Percentiles rank a stretch among this genome's conserved stretches.
Conservation (phyloP, 148 eudicot species). For the Vaccinium corymbosum region DNA sequence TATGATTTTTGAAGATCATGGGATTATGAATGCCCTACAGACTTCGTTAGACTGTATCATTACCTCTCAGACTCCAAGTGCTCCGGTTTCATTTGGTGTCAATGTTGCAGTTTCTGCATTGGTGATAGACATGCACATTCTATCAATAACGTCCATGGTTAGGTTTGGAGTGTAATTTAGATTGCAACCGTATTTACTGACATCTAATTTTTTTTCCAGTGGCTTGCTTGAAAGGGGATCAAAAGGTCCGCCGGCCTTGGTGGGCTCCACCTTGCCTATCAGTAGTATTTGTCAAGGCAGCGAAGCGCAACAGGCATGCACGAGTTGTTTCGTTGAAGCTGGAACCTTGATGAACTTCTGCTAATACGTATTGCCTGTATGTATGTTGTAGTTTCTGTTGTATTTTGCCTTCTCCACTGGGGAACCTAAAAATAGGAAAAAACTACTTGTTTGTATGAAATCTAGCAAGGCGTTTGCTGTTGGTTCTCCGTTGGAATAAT, state of each 20-base stretch:
- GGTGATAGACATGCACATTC: neutral
- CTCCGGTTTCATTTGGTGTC: neutral
- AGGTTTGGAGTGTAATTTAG: neutral
- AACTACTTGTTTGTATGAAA: slow-evolving; percentile 3
- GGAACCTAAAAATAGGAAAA: slow-evolving; percentile 20
- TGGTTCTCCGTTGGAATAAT: slow-evolving; percentile 14
- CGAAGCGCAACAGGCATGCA: slow-evolving; percentile 81
- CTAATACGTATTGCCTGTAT: slow-evolving; percentile 28
- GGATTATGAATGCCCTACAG: neutral
- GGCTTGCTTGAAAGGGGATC: slow-evolving; percentile 98
- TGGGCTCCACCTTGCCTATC: slow-evolving; percentile 96
- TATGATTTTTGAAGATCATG: neutral
- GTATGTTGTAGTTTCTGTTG: slow-evolving; percentile 22
- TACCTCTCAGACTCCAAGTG: neutral
- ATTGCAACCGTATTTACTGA: neutral
- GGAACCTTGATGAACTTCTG: slow-evolving; percentile 57
- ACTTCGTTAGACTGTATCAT: neutral
- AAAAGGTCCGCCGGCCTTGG: slow-evolving; percentile 83
- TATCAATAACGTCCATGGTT: neutral
- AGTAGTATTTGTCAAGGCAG: slow-evolving; percentile 59
- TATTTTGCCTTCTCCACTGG: neutral
- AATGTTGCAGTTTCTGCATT: neutral
- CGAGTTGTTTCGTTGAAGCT: slow-evolving; percentile 94
- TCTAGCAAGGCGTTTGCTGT: slow-evolving; percentile 15
- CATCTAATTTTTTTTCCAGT: slow-evolving; percentile 36